Evolutionary conservation across 108 stramenopile genomes (phyloP).

Genomic region (Bacterosira constricta): DNA sequence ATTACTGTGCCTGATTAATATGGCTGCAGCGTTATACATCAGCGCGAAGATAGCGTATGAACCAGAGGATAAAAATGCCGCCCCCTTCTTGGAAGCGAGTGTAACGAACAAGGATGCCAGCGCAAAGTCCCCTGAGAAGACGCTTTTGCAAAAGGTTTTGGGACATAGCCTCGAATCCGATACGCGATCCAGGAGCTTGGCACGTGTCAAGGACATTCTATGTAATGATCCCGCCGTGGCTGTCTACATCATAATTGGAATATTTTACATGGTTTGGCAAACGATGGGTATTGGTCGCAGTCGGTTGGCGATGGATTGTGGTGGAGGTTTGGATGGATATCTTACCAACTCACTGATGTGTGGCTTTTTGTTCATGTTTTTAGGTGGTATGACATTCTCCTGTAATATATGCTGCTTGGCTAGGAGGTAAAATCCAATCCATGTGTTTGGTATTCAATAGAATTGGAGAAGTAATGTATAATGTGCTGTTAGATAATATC

Average conservation of each 20-base stretch:
- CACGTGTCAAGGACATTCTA: constrained; percentile 64
- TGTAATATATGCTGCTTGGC: constrained; percentile 67
- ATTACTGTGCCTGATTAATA: constrained; percentile 51
- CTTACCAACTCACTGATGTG: constrained; percentile 32
- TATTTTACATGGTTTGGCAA: constrained; percentile 58
- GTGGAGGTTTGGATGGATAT: constrained; percentile 26
- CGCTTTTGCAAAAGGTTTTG: constrained; percentile 9
- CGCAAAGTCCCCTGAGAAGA: not conserved
- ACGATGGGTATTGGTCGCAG: constrained; percentile 48
- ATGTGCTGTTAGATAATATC: too few relatives aligned
- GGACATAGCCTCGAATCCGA: constrained; percentile 10
- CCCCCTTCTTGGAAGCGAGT: constrained; percentile 8
- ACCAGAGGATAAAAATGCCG: constrained; percentile 5
- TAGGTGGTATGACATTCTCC: constrained; percentile 63
- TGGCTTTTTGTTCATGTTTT: constrained; percentile 54
- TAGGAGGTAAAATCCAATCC: not conserved
- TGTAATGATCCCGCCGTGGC: constrained; percentile 75
- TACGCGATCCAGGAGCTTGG: constrained; percentile 18
- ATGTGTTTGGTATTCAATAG: not conserved
- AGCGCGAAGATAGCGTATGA: constrained; percentile 41
- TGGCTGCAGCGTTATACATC: constrained; percentile 64
- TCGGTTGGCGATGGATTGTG: constrained; percentile 19
- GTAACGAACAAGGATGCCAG: not conserved
- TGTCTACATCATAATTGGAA: constrained; percentile 62
- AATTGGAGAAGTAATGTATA: too few relatives aligned